Conservation (phyloP, 2,329 filamentous ascomycete species). For the Colletotrichum lini region DNA sequence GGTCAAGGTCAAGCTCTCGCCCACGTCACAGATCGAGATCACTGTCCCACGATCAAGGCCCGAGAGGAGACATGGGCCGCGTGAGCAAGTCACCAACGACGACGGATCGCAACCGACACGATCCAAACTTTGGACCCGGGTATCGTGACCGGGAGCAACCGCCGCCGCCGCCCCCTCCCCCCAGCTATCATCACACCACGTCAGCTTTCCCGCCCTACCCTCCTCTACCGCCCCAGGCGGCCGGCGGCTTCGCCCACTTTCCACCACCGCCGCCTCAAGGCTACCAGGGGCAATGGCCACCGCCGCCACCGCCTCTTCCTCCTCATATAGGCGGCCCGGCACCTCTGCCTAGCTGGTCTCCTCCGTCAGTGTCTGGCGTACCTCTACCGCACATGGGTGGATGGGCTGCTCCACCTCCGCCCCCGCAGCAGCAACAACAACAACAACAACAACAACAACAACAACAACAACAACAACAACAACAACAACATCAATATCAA, state of each 20-base stretch:
- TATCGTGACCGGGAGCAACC: slow-evolving; percentile 25
- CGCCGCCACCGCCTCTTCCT: slow-evolving; percentile 54
- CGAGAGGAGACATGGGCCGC: slow-evolving; percentile 23
- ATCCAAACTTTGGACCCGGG: slow-evolving; percentile 24
- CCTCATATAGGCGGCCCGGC: slow-evolving; percentile 42
- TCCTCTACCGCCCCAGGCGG: slow-evolving; percentile 42
- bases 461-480: slow-evolving; percentile 23
- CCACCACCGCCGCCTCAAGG: slow-evolving; percentile 53
- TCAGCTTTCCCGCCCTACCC: slow-evolving; percentile 39
- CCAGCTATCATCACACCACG: slow-evolving; percentile 36
- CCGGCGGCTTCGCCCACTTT: slow-evolving; percentile 48
- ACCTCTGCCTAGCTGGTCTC: slow-evolving; percentile 42
- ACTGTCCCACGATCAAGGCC: slow-evolving; percentile 42
- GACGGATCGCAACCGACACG: slow-evolving; percentile 19
- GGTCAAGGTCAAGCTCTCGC: slow-evolving; percentile 43
- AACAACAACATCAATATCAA: slow-evolving; percentile 30
- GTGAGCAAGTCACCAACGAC: slow-evolving; percentile 27
- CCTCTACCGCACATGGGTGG: slow-evolving; percentile 28
- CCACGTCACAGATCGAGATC: slow-evolving; percentile 40
- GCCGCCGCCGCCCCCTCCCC: slow-evolving; percentile 48
- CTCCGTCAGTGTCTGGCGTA: slow-evolving; percentile 23
- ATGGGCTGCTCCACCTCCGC: slow-evolving; percentile 38
- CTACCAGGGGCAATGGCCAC: slow-evolving; percentile 60
- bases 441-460: slow-evolving; percentile 24
- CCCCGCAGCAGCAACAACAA: slow-evolving; percentile 19